Percentiles rank a stretch among this genome's conserved stretches.
Conservation (phyloP, 495 filamentous ascomycete species). For the Cryomyces minteri region DNA sequence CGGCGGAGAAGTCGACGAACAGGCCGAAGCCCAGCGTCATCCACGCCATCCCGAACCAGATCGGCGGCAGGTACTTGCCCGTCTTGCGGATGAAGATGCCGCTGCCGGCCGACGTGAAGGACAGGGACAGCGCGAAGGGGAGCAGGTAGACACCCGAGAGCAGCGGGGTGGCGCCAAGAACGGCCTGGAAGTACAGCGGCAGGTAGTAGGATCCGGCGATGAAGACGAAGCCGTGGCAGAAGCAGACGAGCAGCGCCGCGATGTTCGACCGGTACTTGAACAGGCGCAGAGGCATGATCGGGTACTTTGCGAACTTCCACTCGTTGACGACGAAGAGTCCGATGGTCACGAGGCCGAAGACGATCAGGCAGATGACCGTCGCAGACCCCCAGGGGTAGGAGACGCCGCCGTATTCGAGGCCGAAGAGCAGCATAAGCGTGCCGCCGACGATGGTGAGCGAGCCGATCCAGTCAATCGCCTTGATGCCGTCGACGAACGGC, state of each 20-base stretch:
- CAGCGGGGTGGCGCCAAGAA: constrained; percentile 53
- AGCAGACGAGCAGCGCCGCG: constrained; percentile 35
- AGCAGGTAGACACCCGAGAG: constrained; percentile 65
- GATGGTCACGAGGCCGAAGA: constrained; percentile 51
- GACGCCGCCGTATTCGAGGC: constrained; percentile 60
- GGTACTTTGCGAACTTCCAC: constrained; percentile 52
- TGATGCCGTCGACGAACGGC: constrained; percentile 46
- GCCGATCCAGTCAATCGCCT: constrained; percentile 61
- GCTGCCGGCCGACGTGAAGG: constrained; percentile 39
- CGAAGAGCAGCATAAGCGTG: constrained; percentile 67
- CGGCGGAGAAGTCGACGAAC: constrained; percentile 35
- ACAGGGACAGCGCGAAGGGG: constrained; percentile 53
- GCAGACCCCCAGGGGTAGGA: constrained; percentile 58
- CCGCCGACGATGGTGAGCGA: constrained; percentile 49
- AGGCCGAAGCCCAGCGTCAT: constrained; percentile 49
- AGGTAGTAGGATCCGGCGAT: constrained; percentile 58
- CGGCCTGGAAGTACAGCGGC: constrained; percentile 43
- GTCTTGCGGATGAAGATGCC: constrained; percentile 63
- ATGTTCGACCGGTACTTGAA: constrained; percentile 42
- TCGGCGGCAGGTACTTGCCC: constrained; percentile 32
- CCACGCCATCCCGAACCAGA: constrained; percentile 35
- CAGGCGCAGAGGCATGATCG: constrained; percentile 56
- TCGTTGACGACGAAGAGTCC: constrained; percentile 48
- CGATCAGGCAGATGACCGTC: constrained; percentile 57
- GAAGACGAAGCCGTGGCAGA: constrained; percentile 55